Percentiles rank a stretch among this genome's conserved stretches.
Evolutionary conservation across 2,329 filamentous ascomycete genomes (phyloP).

Genomic region (Lecanicillium sp.): DNA sequence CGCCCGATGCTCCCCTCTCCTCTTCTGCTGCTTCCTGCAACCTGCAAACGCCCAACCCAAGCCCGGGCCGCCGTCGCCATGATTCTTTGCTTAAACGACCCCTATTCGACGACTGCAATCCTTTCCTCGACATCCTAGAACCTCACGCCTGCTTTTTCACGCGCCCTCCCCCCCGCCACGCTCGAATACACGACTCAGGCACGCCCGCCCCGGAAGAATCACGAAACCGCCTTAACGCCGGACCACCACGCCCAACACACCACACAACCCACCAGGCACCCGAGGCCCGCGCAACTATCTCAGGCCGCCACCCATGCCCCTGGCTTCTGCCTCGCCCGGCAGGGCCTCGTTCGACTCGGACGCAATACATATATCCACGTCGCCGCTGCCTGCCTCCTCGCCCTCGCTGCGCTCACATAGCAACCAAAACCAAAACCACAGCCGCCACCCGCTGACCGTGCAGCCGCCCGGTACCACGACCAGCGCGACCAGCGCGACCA

Average conservation of each 20-base stretch:
- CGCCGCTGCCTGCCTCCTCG: neutral
- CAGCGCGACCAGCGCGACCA: too few relatives aligned
- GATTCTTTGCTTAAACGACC: too few relatives aligned
- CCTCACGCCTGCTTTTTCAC: too few relatives aligned
- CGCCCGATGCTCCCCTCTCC: neutral
- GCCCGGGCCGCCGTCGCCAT: neutral
- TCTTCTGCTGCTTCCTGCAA: neutral
- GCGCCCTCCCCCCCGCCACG: too few relatives aligned
- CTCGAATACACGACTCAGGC: too few relatives aligned
- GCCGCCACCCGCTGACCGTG: neutral
- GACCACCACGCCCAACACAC: neutral
- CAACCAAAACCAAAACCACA: neutral
- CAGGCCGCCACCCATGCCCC: neutral
- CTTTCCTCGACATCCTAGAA: too few relatives aligned
- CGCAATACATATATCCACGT: slow-evolving; percentile 1
- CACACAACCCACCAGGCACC: neutral
- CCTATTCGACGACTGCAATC: too few relatives aligned
- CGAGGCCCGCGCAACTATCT: neutral
- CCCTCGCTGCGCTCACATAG: neutral
- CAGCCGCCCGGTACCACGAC: too few relatives aligned
- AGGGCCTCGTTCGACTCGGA: slow-evolving; percentile 6
- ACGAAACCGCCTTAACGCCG: neutral
- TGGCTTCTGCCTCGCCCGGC: slow-evolving; percentile 11
- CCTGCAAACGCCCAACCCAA: neutral
- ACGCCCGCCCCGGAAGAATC: neutral